These are phyloP conservation scores for Chrysoporthe cubensis DNA, from an alignment of 2,329 filamentous ascomycete species.

Conservation along the genomic window DNA sequence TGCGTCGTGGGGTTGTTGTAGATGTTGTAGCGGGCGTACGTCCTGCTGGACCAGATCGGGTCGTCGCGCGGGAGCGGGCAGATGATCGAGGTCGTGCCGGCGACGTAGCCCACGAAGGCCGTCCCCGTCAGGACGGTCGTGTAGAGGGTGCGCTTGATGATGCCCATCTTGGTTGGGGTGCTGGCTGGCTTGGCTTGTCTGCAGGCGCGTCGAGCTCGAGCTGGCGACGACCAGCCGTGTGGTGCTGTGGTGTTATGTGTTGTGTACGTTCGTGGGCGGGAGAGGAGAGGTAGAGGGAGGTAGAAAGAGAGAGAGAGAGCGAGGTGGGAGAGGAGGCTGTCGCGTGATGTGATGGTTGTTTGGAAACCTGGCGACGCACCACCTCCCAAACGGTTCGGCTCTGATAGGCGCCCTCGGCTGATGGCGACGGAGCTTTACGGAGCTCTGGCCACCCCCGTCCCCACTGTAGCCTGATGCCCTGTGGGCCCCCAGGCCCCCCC, in stretches of 20 bases:
- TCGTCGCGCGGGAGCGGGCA: constrained; percentile 62
- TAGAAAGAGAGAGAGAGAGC: too few relatives aligned
- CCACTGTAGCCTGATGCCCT: too few relatives aligned
- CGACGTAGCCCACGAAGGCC: constrained; percentile 55
- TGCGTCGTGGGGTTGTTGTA: constrained; percentile 64
- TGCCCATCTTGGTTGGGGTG: constrained; percentile 49
- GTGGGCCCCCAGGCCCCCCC: too few relatives aligned
- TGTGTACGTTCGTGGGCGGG: neutral
- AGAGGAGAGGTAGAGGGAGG: neutral
- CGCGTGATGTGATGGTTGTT: neutral
- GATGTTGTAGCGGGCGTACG: constrained; percentile 65
- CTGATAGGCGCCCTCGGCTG: constrained; percentile 9
- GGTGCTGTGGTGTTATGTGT: neutral
- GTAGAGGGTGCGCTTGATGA: constrained; percentile 52
- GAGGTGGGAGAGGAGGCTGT: neutral
- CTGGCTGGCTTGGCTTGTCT: neutral
- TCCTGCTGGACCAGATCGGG: constrained; percentile 61
- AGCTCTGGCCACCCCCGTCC: neutral
- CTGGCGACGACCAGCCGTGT: too few relatives aligned
- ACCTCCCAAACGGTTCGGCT: neutral
- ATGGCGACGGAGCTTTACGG: constrained; percentile 10
- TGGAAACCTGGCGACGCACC: neutral
- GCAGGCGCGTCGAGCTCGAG: too few relatives aligned
- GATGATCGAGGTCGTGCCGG: constrained; percentile 59
- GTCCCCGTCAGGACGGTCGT: constrained; percentile 54